A percentile compares a stretch with the other conserved stretches of the same genome.
These are phyloP conservation scores for Pestalotiopsis sp. DNA, from an alignment of 2,329 filamentous ascomycete genomes.

Conservation along the genomic window DNA sequence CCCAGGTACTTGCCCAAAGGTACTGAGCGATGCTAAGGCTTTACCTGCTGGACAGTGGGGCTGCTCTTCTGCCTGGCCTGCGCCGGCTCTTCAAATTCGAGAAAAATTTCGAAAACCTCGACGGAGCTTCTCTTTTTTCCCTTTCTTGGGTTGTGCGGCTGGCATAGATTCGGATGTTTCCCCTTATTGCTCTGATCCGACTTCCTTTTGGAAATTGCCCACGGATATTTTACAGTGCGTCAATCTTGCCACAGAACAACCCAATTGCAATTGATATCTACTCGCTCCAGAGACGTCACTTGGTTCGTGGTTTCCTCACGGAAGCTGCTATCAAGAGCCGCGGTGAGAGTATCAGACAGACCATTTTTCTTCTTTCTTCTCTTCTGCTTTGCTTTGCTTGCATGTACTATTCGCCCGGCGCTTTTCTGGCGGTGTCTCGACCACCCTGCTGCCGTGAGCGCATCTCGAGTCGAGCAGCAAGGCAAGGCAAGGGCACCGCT, in stretches of 20 bases:
- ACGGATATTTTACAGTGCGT: constrained; percentile 64
- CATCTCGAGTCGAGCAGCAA: neutral
- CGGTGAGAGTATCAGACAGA: constrained; percentile 58
- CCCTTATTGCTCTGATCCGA: constrained; percentile 79
- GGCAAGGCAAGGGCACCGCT: neutral
- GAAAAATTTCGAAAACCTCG: neutral
- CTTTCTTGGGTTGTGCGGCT: constrained; percentile 75
- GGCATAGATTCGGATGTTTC: constrained; percentile 67
- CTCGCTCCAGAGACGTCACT: constrained; percentile 27
- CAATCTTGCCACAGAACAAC: constrained; percentile 76
- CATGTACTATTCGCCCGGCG: neutral
- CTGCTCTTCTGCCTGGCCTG: neutral
- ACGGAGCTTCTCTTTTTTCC: constrained; percentile 39
- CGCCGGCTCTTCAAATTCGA: constrained; percentile 4
- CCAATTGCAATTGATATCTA: constrained; percentile 56
- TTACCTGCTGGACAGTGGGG: neutral
- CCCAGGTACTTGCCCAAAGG: neutral
- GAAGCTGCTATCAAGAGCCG: constrained; percentile 27
- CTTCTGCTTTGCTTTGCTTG: neutral
- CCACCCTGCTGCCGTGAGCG: neutral
- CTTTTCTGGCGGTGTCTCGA: neutral
- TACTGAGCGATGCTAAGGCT: neutral
- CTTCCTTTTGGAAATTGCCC: constrained; percentile 44
- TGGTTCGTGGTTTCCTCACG: constrained; percentile 22
- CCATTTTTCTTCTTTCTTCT: constrained; percentile 40